These are phyloP conservation scores for Solanum lycopersicoides DNA, from an alignment of 257 asterid genomes.

Conservation along the genomic window DNA sequence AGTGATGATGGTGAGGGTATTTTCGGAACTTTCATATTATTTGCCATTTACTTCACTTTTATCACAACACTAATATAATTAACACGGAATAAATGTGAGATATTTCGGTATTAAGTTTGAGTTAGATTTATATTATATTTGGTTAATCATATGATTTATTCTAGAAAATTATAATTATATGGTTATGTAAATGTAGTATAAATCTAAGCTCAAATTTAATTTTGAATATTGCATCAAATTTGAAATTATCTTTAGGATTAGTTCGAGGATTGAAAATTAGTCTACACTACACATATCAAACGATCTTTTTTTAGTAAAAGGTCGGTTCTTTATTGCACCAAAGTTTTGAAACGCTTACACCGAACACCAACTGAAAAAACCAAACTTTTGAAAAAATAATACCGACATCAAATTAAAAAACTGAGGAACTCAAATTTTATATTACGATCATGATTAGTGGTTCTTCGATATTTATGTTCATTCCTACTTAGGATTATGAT, in stretches of 20 bases:
- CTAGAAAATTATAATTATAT: too few species aligned
- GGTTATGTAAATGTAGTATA: neutral
- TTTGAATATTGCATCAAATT: neutral
- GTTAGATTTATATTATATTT: neutral
- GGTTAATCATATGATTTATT: neutral
- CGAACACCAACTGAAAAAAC: accelerated
- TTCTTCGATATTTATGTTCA: too few species aligned
- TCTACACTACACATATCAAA: too few species aligned
- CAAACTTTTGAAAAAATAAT: too few species aligned
- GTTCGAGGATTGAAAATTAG: neutral
- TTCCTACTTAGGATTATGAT: too few species aligned
- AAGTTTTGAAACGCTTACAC: too few species aligned
- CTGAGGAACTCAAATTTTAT: too few species aligned
- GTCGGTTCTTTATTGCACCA: too few species aligned
- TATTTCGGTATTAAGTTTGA: neutral
- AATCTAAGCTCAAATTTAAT: neutral
- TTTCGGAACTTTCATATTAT: neutral
- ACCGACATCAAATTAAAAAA: too few species aligned
- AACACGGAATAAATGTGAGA: accelerated
- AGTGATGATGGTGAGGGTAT: neutral
- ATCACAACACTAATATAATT: neutral
- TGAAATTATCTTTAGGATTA: neutral
- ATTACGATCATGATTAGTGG: too few species aligned
- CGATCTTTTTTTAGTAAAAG: too few species aligned
- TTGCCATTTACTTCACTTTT: neutral